Percentiles rank a stretch among this genome's conserved stretches.
phyloP scores from a whole-genome alignment of 345 rosid species.

The Litchi chinensis region DNA sequence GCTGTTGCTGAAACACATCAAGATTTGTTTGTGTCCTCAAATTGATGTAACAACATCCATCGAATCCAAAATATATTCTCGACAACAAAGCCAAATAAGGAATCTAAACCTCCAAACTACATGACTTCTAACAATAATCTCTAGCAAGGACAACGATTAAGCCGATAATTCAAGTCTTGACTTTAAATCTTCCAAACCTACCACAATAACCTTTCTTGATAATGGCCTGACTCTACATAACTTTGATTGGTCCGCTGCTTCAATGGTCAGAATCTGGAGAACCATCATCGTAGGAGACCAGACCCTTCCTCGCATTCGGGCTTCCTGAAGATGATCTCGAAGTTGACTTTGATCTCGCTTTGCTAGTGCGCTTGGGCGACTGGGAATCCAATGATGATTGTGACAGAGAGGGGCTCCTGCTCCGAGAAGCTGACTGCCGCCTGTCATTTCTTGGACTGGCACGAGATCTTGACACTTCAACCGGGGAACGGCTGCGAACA shows the following conservation, averaged over 20 bases:
- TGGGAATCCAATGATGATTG: constrained; percentile 54
- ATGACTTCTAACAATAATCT: not conserved
- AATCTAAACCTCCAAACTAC: not conserved
- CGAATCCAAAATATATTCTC: not conserved
- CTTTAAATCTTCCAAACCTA: not conserved
- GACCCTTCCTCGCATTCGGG: constrained; percentile 52
- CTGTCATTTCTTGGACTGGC: constrained; percentile 40
- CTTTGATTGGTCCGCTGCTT: not conserved
- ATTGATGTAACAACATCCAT: not conserved
- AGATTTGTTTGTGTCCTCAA: not conserved
- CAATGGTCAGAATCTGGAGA: constrained; percentile 55
- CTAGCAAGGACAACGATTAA: not conserved
- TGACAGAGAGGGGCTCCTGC: constrained; percentile 63
- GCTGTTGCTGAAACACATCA: not conserved
- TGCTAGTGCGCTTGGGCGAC: constrained; percentile 55
- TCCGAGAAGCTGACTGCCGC: constrained; percentile 57
- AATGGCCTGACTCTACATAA: not conserved
- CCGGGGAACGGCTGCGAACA: constrained; percentile 61
- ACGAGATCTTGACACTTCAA: constrained; percentile 40
- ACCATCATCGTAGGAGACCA: constrained; percentile 79
- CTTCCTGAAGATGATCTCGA: constrained; percentile 73
- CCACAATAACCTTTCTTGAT: not conserved
- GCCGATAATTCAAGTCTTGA: not conserved
- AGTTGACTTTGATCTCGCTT: constrained; percentile 47
- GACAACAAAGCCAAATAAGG: not conserved